These are phyloP conservation scores for Austroboletus novae-zelandiae DNA, from an alignment of 1,284 basidiomycete species.

Conservation along the genomic window DNA sequence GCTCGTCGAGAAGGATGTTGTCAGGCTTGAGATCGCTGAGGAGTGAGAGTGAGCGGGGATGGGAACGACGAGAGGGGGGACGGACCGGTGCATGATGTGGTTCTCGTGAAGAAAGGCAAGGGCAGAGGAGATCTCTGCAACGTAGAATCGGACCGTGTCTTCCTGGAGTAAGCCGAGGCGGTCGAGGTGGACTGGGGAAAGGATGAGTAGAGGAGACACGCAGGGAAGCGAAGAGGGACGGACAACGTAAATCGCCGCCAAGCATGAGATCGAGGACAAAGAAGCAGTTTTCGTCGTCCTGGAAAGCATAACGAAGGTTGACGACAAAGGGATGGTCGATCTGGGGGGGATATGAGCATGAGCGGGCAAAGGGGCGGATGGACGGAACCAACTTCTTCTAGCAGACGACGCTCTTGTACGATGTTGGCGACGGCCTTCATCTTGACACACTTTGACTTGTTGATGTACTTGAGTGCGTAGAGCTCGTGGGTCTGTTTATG, in stretches of 20 bases:
- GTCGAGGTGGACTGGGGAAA: constrained; percentile 82
- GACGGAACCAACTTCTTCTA: constrained; percentile 75
- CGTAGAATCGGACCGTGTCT: constrained; percentile 85
- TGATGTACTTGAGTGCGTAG: constrained; percentile 99
- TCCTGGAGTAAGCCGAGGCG: constrained; percentile 82
- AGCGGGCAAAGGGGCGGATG: not conserved
- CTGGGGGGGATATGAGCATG: constrained; percentile 38
- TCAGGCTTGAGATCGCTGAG: constrained; percentile 93
- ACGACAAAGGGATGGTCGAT: constrained; percentile 97
- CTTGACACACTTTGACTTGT: constrained; percentile 96
- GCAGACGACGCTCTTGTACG: constrained; percentile 87
- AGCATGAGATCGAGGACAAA: constrained; percentile 98
- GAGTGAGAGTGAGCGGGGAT: constrained; percentile 13
- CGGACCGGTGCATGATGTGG: constrained; percentile 91
- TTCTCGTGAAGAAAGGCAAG: constrained; percentile 91
- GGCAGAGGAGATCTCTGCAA: constrained; percentile 87
- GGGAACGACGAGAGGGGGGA: constrained; percentile 31
- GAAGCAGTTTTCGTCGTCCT: constrained; percentile 99
- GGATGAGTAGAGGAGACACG: constrained; percentile 22
- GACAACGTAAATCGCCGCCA: constrained; percentile 93
- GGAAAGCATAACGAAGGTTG: constrained; percentile 96
- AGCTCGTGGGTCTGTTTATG: constrained; percentile 96
- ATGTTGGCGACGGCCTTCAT: constrained; percentile 98
- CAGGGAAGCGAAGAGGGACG: constrained; percentile 36
- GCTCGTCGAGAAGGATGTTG: constrained; percentile 94